phyloP scores from a whole-genome alignment of 2,329 filamentous ascomycete genomes.

The Ophiostoma ips region DNA sequence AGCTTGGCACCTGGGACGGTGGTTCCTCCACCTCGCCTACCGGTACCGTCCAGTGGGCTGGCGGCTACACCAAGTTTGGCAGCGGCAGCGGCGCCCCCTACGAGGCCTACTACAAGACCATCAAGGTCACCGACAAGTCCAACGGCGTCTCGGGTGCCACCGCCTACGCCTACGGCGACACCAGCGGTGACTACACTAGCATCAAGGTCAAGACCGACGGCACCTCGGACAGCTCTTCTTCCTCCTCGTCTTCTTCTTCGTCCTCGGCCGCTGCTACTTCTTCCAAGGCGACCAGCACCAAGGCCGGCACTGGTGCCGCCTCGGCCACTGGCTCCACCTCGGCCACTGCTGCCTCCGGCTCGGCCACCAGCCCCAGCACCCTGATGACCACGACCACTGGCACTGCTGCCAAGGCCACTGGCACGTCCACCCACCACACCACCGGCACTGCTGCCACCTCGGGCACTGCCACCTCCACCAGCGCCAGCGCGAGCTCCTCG shows the following conservation, averaged over 20 bases:
- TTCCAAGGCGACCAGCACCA: constrained; percentile 17
- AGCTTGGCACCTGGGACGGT: constrained; percentile 44
- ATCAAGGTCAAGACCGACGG: constrained; percentile 34
- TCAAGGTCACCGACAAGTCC: constrained; percentile 40
- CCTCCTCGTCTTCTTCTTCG: constrained; percentile 5
- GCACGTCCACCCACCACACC: not conserved
- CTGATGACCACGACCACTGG: constrained; percentile 17
- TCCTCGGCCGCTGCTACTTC: constrained; percentile 17
- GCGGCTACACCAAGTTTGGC: constrained; percentile 40
- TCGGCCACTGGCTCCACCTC: constrained; percentile 10
- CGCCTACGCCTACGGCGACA: constrained; percentile 38
- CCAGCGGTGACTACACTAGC: constrained; percentile 34
- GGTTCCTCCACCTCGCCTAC: constrained; percentile 32
- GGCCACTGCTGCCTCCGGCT: constrained; percentile 4
- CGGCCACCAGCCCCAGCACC: constrained; percentile 12
- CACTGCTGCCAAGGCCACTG: not conserved
- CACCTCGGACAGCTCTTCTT: constrained; percentile 2
- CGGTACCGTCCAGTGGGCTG: constrained; percentile 55
- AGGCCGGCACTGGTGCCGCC: constrained; percentile 8
- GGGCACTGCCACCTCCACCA: too few species aligned
- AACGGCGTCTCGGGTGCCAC: constrained; percentile 34
- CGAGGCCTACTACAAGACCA: constrained; percentile 41
- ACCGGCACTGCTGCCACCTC: constrained; percentile 5
- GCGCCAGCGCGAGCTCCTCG: constrained; percentile 18
- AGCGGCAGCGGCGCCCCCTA: constrained; percentile 35